Base-by-base conservation (phyloP, 2,329 filamentous ascomycete species). In the Emmonsia crescens region DNA sequence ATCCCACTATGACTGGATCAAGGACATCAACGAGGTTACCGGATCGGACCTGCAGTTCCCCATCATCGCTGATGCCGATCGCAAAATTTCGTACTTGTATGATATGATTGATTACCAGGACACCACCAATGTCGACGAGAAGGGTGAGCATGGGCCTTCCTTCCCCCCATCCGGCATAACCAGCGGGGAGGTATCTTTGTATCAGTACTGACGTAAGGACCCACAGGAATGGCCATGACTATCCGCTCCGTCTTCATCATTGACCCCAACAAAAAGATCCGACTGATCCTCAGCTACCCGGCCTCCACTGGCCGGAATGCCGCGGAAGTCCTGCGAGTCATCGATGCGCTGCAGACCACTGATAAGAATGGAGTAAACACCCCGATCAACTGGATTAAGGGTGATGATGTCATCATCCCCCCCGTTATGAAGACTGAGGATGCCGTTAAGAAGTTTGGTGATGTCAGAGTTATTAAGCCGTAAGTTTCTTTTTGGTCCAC, bases 191-290 rank as follows among this genome's bases (percentile, higher is more conserved):
- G 33, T 19, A 21, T 33, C 31, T 9, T 48, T 3, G 38, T 14
- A 44, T 9, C n/a, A 40, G 14, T 14, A n/a, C 52, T 62, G 46
- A 57, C 56, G 54, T 38, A 57, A 59, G 64, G 61, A 65, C 29
- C 19, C 46, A 49, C 19, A 61, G 68, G 68, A 69, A 89, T 93
- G 69, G 91, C 91, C 61, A 93, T 96, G 79, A 96, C 92, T 69
- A 96, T 96, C 79, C 90, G 92, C 71, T 91, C 89, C 69, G 92
- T 96, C 73, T 96, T 95, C 83, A 82, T 96, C 79, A 94, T 96
- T 76, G 91, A 96, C 80, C 91, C 91, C 66, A 85, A 85, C 77
- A 96, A 96, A 86, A 93, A 88, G 76, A 94, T 96, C 78, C 88
- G 92, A 70, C 85, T 92, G 74, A 95, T 91, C 75, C 88, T 96